Evolutionary conservation across 345 rosid species (phyloP), one percentile per base, ranked within the genome.

Genomic region (Citrus reticulata): DNA sequence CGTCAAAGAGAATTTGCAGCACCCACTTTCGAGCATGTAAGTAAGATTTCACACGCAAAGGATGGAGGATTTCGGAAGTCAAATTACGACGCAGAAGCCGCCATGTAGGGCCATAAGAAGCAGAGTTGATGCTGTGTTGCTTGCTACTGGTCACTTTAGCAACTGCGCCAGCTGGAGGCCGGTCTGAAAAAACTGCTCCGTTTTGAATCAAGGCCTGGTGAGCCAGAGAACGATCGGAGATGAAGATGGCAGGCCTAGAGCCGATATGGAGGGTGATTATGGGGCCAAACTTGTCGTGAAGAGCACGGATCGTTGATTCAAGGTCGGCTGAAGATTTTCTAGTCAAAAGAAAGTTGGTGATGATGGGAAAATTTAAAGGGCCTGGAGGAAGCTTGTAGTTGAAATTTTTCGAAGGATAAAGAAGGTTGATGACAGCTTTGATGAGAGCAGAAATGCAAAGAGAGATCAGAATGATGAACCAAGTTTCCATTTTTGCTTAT

Each of bases 11-110:
- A 42, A 70, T 70, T 16, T 75, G 51, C 37, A 80, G 72, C 6
- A 80, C 76, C 71, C 70, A 75, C 24, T 70, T 75, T 14, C 79
- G 58, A 17, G 67, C 67, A 62, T 10, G 37, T 7, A 22, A 27
- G 67, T 27, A 62, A 0, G 67, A 62, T 62, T 62, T 29, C 9
- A 62, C 67, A 29, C 19, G 67, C 20, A 37, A 62, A 62, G 67
- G 67, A 62, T 62, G 37, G 19, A 62, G 67, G 7, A 62, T 62
- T 25, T 62, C 37, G 9, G 20, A 30, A 13, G 67, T 62, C 67
- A 62, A 22, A 11, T 62, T 62, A 13, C 67, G 35, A 32, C 67
- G 67, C 67, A 27, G 37, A 62, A 62, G 67, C 35, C 67, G 67
- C 67, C 67, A 62, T 27, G 67, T 62, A 62, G 37, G 67, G 20